Evolutionary conservation across 495 filamentous ascomycete genomes (phyloP), one percentile per base, ranked within the genome.

Genomic region (Penicillium cataractarum): DNA sequence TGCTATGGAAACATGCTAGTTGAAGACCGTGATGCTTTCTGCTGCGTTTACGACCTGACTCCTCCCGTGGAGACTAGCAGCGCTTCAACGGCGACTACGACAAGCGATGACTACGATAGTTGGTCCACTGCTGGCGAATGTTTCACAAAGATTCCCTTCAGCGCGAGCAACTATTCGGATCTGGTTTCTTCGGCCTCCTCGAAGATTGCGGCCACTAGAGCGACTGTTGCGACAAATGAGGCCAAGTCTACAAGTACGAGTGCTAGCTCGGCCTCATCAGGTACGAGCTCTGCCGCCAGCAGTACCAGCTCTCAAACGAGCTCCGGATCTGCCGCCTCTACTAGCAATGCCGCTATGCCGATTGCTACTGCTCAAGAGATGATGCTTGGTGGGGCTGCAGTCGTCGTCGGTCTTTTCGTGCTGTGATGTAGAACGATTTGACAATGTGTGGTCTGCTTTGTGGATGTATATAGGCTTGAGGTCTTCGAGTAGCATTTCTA

Each of bases 101-200:
- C 65, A 1, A 21, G 6, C 26, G 64, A 60, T 21, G 52, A 53
- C 1, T 33, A 60, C 4, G 39, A 19, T 32, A 29, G 55, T 31
- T 63, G 59, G 63, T 31, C 61, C 4, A 60, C 49, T 4, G 39
- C 17, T 0, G 58, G 35, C 19, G 24, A 33, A 26, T 68, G 65
- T 27, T 29, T 62, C 35, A 40, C 62, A 3, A 57, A 55, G 44
- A 27, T 68, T 13, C 65, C 58, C 4, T 68, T 65, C 58, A 68
- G 57, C 0, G 65, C 65, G 6, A 68, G 58, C 37, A 59, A 68
- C 33, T 68, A 68, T 19, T 68, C 65, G 15, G 48, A 35, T 21
- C 65, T 56, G 55, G 65, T 68, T 21, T 68, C 65, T 27, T 65
- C 62, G 26, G 65, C 65, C 24, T 37, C 58, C 9, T 51, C 19